phyloP scores from a whole-genome alignment of 2,329 filamentous ascomycete species.

The Colletotrichum sp. region DNA sequence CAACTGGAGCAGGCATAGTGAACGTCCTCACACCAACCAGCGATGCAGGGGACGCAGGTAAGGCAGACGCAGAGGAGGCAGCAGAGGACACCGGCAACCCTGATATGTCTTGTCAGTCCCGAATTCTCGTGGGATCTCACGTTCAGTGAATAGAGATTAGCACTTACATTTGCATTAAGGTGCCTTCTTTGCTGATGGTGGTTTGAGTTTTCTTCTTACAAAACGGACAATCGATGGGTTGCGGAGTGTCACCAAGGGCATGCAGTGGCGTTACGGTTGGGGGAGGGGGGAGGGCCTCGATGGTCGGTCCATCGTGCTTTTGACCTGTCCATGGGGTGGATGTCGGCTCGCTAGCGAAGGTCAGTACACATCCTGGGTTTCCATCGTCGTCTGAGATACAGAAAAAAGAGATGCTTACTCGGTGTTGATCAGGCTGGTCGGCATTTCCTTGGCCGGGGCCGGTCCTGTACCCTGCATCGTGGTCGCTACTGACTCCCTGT shows the following conservation, averaged over 20 bases:
- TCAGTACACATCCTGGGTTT: neutral
- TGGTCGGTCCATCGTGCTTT: neutral
- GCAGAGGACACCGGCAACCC: slow-evolving; percentile 31
- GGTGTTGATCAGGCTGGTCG: neutral
- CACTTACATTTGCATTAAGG: neutral
- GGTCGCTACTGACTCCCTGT: neutral
- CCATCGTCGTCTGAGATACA: neutral
- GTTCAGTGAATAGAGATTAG: neutral
- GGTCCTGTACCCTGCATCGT: neutral
- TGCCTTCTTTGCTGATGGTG: slow-evolving; percentile 26
- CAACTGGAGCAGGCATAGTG: slow-evolving; percentile 33
- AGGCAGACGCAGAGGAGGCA: slow-evolving; percentile 36
- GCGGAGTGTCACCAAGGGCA: slow-evolving; percentile 25
- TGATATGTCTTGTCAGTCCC: slow-evolving; percentile 8
- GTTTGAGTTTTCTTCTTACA: slow-evolving; percentile 29
- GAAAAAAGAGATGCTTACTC: neutral
- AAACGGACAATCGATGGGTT: slow-evolving; percentile 35
- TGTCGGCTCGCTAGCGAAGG: neutral
- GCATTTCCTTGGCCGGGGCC: neutral
- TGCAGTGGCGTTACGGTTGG: slow-evolving; percentile 23
- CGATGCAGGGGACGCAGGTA: slow-evolving; percentile 34
- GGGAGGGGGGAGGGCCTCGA: neutral
- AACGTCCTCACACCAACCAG: slow-evolving; percentile 35
- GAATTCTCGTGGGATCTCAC: neutral
- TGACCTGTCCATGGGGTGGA: neutral